Conservation (phyloP, 2,329 filamentous ascomycete species). For the Calonectria montana region DNA sequence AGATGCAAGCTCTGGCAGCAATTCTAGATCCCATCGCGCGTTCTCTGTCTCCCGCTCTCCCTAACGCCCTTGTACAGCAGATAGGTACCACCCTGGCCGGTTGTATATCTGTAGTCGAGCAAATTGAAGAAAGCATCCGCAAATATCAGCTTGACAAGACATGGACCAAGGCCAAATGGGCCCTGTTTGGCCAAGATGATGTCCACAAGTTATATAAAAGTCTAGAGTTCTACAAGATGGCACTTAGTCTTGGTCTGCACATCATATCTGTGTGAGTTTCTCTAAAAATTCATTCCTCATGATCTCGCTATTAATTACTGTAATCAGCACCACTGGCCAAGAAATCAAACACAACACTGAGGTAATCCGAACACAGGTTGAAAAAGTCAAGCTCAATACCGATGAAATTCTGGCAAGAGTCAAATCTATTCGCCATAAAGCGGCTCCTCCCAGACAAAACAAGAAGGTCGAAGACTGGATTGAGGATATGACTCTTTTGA, state of each 20-base stretch:
- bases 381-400: neutral
- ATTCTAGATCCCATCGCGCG: neutral
- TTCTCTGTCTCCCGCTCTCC: neutral
- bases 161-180: neutral
- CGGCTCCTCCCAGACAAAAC: neutral
- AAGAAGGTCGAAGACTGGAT: conserved; percentile 1
- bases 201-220: neutral
- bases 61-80: neutral
- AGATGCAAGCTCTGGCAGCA: neutral
- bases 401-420: conserved; percentile 7
- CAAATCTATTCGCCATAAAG: neutral
- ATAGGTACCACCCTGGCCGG: neutral
- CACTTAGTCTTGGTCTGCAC: neutral
- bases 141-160: neutral
- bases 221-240: neutral
- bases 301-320: neutral
- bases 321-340: neutral
- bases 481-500: conserved; percentile 1
- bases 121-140: neutral
- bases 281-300: neutral
- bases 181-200: neutral
- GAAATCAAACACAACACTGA: conserved; percentile 7
- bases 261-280: neutral
- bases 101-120: neutral
- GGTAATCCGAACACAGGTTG: neutral